Evolutionary conservation across 1,139 yeast genomes (phyloP).

Genomic region (Pichia sp.): DNA sequence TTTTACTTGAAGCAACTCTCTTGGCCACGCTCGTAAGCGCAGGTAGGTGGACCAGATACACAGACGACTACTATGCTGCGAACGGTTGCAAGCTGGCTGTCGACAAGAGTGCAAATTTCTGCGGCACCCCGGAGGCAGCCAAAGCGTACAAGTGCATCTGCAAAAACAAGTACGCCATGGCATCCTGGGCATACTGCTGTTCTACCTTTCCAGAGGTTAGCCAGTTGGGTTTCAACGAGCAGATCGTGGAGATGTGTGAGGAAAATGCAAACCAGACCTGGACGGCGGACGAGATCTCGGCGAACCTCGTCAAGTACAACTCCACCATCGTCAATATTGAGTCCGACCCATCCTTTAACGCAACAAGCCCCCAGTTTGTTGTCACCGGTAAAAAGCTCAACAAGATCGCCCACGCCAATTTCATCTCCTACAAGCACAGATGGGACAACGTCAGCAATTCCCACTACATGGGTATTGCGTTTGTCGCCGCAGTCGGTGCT

Average conservation of each 20-base stretch:
- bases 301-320: not conserved
- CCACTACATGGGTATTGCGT: constrained; percentile 45
- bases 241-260: not conserved
- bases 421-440: constrained; percentile 33
- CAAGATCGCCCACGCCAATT: constrained; percentile 35
- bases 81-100: constrained; percentile 34
- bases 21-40: not conserved
- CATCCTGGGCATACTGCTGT: constrained; percentile 14
- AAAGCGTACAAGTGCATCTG: constrained; percentile 24
- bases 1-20: not conserved
- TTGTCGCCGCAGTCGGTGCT: constrained; percentile 47
- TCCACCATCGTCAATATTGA: constrained; percentile 21
- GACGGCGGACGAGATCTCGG: not conserved
- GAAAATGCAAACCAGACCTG: not conserved
- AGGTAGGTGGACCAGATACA: constrained; percentile 18
- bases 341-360: not conserved
- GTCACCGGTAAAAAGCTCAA: constrained; percentile 19
- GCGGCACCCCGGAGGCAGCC: constrained; percentile 25
- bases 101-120: constrained; percentile 33
- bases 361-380: constrained; percentile 18
- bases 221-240: not conserved
- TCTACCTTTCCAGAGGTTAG: not conserved
- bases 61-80: constrained; percentile 21
- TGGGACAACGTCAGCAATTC: constrained; percentile 40
- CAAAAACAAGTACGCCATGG: constrained; percentile 19